Percentiles rank a stretch among this genome's conserved stretches.
Evolutionary conservation across 2,329 filamentous ascomycete genomes (phyloP).

Genomic region (Fusarium longipes): DNA sequence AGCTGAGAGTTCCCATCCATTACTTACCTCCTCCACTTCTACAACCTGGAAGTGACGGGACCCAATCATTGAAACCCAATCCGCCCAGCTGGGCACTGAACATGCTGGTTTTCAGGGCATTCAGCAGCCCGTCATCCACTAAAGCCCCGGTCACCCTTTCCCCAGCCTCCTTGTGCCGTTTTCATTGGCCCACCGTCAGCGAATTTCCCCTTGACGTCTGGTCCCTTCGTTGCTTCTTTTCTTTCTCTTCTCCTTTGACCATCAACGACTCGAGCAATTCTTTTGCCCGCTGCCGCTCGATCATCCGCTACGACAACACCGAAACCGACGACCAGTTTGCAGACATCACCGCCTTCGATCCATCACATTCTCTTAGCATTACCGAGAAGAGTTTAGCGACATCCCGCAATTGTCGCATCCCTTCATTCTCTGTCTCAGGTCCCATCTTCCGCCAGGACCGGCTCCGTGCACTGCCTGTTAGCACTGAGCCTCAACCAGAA

Average conservation of each 20-base stretch:
- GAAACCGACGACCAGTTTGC: conserved; percentile 5
- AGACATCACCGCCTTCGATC: neutral
- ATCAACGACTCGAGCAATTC: conserved; percentile 42
- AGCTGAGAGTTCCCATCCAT: conserved; percentile 24
- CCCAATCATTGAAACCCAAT: neutral
- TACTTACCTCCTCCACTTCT: conserved; percentile 9
- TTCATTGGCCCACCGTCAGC: conserved; percentile 36
- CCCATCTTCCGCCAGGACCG: conserved; percentile 32
- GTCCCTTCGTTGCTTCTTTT: conserved; percentile 39
- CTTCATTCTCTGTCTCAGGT: conserved; percentile 30
- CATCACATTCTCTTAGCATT: conserved; percentile 5
- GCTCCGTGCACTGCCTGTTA: conserved; percentile 31
- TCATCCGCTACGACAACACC: conserved; percentile 19
- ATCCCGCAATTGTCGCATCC: conserved; percentile 32
- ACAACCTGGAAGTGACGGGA: neutral
- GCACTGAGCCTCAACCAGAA: conserved; percentile 11
- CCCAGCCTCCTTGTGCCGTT: conserved; percentile 18
- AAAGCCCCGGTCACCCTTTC: conserved; percentile 21
- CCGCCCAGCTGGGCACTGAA: conserved; percentile 20
- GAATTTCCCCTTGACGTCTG: conserved; percentile 33
- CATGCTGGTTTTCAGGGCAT: conserved; percentile 42
- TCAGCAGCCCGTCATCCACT: conserved; percentile 31
- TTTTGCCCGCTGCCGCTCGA: conserved; percentile 31
- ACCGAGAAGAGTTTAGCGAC: conserved; percentile 27
- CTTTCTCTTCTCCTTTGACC: conserved; percentile 37